A percentile compares a stretch with the other conserved stretches of the same genome.
Conservation (phyloP, 805 yeast species). For the Kluyveromyces lactis region DNA sequence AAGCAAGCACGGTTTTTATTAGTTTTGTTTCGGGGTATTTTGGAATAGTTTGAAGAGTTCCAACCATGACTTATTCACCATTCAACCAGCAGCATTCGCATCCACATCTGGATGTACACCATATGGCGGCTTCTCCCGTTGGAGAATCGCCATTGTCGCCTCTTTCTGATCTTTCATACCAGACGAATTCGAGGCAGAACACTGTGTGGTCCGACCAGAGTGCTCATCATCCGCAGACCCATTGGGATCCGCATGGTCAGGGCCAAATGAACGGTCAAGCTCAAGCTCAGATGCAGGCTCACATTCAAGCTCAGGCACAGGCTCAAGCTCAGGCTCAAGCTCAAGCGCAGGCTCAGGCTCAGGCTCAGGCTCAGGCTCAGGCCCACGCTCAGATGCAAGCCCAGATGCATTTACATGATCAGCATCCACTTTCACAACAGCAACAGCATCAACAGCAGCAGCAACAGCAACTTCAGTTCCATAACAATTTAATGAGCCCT, state of each 20-base stretch:
- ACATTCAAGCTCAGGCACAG: constrained; percentile 33
- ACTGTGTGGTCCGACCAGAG: constrained; percentile 3
- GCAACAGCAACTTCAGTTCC: background rate
- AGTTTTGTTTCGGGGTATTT: too few relatives aligned
- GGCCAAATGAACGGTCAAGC: constrained; percentile 6
- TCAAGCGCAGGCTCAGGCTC: constrained; percentile 18
- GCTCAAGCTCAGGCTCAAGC: constrained; percentile 28
- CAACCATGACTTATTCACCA: constrained; percentile 3
- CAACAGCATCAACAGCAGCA: background rate
- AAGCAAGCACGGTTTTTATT: too few relatives aligned
- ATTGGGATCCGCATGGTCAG: background rate
- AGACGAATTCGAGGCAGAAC: constrained; percentile 4
- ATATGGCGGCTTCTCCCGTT: background rate
- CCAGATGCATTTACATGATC: constrained; percentile 13
- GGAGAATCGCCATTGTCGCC: constrained; percentile 2
- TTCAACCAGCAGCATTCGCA: background rate
- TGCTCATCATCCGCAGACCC: too few relatives aligned
- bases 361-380: constrained; percentile 20
- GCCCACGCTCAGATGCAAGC: constrained; percentile 28
- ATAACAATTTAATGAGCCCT: constrained; percentile 1
- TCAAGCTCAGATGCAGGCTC: constrained; percentile 18
- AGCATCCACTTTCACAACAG: background rate
- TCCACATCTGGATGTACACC: background rate
- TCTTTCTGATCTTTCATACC: constrained; percentile 3
- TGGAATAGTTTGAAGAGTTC: too few relatives aligned